Base-by-base conservation (phyloP, 139 green algal species). In the Yamagishiella unicocca region DNA sequence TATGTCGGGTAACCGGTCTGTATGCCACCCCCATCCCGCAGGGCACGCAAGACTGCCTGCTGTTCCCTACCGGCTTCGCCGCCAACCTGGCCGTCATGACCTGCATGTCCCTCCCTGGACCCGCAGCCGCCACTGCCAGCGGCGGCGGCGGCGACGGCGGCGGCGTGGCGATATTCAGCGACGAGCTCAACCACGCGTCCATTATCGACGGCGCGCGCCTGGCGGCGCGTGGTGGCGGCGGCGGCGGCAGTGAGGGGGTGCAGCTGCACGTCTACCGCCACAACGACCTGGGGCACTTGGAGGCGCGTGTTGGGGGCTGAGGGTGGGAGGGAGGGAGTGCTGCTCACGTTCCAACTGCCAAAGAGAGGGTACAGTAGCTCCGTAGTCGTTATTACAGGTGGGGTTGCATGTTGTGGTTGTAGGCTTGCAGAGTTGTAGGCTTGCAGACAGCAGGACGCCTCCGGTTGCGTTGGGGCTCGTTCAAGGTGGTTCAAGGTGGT, bases 181-280 rank as follows among this genome's bases (percentile, higher is more conserved):
- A 99, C 72, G 95, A 96, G 85, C 95, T 99, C 8, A 99, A 99
- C 88, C 97, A 99, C 88, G 97, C 97, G 0, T 97, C 93, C 83
- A 99, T 99, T 89, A 95, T 99, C 70, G 97, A 99, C 80, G 98
- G 96, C 6, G 92, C 90, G 6, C 83, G 95, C 24, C 90, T 99
- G 61, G 96, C 91, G 31, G 27, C 61, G 37, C 81, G 88, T 6
- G 83, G 83, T 17, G 4, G 8, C 17, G 43, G 27, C 24, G 84
- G 83, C 9, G 42, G 27, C 10, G 61, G n/a, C 31, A 29, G 25
- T 25, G 55, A 35, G 4, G 37, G 37, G 46, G 88, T 68, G 31
- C 68, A 22, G 31, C 50, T 98, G 67, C 85, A 96, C 37, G 91
- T 98, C n/a, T 98, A 97, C 90, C 89, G 93, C 0, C 97, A 99